Evolutionary conservation across 2,329 filamentous ascomycete genomes (phyloP), one percentile per base, ranked within the genome.

Genomic region (Trichoderma brevicompactum): DNA sequence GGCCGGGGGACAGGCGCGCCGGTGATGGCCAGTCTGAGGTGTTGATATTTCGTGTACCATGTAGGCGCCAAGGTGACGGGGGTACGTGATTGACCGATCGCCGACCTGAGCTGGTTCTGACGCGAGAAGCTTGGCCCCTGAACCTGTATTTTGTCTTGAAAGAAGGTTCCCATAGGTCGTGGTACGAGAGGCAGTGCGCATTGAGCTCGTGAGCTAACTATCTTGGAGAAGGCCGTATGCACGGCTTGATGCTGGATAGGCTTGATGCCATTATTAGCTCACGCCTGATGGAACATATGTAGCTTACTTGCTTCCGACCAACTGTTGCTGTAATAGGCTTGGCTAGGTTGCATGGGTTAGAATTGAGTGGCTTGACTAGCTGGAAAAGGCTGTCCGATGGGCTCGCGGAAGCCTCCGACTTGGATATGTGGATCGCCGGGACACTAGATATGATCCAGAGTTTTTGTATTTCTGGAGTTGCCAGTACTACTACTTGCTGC

Each of bases 391-490:
- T 32, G 44, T 32, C 19, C 32, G 19, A 19, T n/a, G n/a, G 28
- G 36, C 4, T 56, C 19, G 19, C 44, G 36, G 56, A 32, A 60
- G 44, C 36, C 41, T 60, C 12, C 56, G 56, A 41, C 34, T 43
- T 43, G 53, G 44, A 19, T 15, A 7, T 28, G 23, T 41, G 19
- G 44, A 50, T 17, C 44, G 15, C 36, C 7, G 23, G 17, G 19
- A n/a, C 6, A 1, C 13, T n/a, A 2, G 38, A 17, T 10, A 7
- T 5, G 23, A 28, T 28, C 23, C 23, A 28, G 19, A 15, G 1
- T 1, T 40, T 28, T 48, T 19, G 32, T 17, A 15, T 10, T 17
- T 17, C 7, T 17, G 3, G 9, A 32, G 19, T 56, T 32, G 38
- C 10, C 15, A 17, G 43, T 23, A n/a, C 43, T 28, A 19, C 32